Base-by-base conservation (phyloP, 2,329 filamentous ascomycete species). In the Xylaria sp. region DNA sequence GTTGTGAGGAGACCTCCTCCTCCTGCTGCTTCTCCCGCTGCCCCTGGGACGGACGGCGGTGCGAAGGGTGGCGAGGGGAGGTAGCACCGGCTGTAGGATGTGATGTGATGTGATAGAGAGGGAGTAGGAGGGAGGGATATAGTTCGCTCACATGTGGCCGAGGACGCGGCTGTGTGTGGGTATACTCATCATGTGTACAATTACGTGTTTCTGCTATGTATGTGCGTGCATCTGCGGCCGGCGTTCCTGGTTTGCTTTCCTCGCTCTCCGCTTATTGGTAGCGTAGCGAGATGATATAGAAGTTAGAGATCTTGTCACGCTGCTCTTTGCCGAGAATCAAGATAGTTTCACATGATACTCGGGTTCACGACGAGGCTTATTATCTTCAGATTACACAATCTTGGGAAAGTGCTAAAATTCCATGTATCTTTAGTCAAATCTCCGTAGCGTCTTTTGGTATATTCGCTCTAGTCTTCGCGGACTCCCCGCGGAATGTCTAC, bases 191-290 rank as follows among this genome's bases (percentile, higher is more conserved):
- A 36, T 36, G 34, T 57, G 32, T 59, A 65, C 17, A 27, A 42
- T 57, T 39, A 14, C 36, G 19, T 42, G 24, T 17, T 36, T 42
- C 54, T 42, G n/a, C 17, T 24, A n/a, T n/a, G n/a, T 54, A 34
- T 65, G 53, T 39, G 21, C 57, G 57, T 66, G 60, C 67, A 67
- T 65, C 30, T 60, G 11, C 53, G 64, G 56, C 63, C 61, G 69
- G 69, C 67, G 69, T 71, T 69, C 14, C 27, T 64, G 64, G 61
- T 69, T 27, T 59, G 48, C 30, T 48, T 71, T 59, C 57, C 11
- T 50, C 27, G 2, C 32, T 57, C 58, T 17, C 58, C 24, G 21
- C 45, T 30, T 36, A 14, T 51, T 54, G 60, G 19, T 56, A 48
- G 64, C 48, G 50, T 32, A 45, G 63, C 54, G 63, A 51, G 61